phyloP scores from a whole-genome alignment of 192 early-diverging fungal genomes.

The Backusella psychrophila region DNA sequence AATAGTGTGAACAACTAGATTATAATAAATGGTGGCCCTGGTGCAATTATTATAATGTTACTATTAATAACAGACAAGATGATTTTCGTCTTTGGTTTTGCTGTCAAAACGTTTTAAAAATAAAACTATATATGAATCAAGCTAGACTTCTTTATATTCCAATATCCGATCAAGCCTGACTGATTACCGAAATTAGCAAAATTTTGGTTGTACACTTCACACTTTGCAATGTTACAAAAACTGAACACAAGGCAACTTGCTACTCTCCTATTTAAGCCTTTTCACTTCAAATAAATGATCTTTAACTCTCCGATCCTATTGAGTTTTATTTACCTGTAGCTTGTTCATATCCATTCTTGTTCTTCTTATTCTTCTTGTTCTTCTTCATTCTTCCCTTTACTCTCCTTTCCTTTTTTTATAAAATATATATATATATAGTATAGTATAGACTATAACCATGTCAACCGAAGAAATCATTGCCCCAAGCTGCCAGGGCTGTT shows the following conservation, averaged over 20 bases:
- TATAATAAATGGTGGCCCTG: background rate
- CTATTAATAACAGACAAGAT: background rate
- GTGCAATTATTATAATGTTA: background rate
- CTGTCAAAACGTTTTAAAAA: background rate
- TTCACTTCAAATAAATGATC: background rate
- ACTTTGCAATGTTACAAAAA: slow-evolving; percentile 2
- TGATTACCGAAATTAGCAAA: slow-evolving; percentile 1
- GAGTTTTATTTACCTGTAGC: background rate
- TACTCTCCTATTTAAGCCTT: background rate
- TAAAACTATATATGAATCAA: background rate
- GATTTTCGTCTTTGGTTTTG: background rate
- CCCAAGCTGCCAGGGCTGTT: slow-evolving; percentile 66
- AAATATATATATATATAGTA: background rate
- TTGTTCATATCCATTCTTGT: background rate
- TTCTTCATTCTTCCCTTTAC: background rate
- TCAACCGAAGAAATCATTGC: slow-evolving; percentile 19
- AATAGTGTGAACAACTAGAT: background rate
- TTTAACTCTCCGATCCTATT: slow-evolving; percentile 4
- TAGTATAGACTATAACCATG: background rate
- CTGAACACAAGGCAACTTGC: background rate
- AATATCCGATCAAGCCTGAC: background rate
- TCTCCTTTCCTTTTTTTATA: background rate
- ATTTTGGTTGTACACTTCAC: background rate
- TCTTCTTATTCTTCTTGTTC: background rate
- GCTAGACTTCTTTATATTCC: background rate